These are phyloP conservation scores for Adansonia madagascariensis DNA, from an alignment of 441 rosid genomes.

Conservation along the genomic window DNA sequence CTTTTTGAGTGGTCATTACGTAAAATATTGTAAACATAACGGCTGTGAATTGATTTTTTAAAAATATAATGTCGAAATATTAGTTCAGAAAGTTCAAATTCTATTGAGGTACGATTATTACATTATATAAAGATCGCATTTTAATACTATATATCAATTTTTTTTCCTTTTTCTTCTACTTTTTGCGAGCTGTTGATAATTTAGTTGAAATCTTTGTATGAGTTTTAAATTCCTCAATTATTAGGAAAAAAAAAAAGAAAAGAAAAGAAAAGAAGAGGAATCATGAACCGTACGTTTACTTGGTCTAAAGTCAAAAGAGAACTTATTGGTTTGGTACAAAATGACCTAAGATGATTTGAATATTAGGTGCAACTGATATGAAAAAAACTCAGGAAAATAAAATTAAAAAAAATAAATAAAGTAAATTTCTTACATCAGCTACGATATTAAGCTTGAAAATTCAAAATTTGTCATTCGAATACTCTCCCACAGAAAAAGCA, in stretches of 20 bases:
- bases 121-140: neutral
- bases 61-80: no score
- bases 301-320: conserved; percentile 13
- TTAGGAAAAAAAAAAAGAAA: no score
- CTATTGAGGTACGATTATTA: neutral
- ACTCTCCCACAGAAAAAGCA: no score
- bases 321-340: neutral
- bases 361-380: neutral
- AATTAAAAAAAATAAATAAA: neutral
- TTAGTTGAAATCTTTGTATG: neutral
- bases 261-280: no score
- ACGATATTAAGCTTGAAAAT: no score
- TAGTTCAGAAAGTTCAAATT: no score
- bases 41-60: no score
- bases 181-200: neutral
- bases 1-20: no score
- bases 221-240: neutral
- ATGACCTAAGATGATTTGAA: conserved; percentile 20
- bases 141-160: no score
- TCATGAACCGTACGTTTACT: neutral
- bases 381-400: neutral
- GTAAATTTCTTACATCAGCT: no score
- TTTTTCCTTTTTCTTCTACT: neutral
- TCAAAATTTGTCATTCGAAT: no score
- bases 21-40: no score